A percentile compares a stretch with the other conserved stretches of the same genome.
phyloP scores from a whole-genome alignment of 169 alveolate genomes.

The Plasmodium relictum region DNA sequence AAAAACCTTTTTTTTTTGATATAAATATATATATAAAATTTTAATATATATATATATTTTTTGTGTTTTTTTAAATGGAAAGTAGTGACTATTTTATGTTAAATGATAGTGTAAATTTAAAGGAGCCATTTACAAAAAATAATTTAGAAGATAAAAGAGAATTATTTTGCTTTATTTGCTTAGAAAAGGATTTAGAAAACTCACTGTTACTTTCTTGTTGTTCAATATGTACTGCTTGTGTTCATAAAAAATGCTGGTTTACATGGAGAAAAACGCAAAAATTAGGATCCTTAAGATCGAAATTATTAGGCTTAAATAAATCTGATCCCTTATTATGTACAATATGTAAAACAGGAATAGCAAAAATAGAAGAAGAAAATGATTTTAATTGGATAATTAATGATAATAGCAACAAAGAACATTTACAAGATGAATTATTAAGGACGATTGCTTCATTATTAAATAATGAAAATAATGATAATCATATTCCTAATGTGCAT shows the following conservation, averaged over 20 bases:
- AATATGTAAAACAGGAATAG: conserved; percentile 75
- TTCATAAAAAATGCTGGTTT: conserved; percentile 76
- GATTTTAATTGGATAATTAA: conserved; percentile 51
- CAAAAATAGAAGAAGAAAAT: conserved; percentile 66
- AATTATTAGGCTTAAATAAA: conserved; percentile 52
- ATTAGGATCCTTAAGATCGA: conserved; percentile 65
- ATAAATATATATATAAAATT: too few species aligned
- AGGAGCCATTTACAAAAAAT: conserved; percentile 6
- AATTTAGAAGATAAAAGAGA: conserved; percentile 57
- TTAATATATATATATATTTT: neutral
- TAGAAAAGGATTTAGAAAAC: conserved; percentile 55
- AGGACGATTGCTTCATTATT: conserved; percentile 46
- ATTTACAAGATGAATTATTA: conserved; percentile 73
- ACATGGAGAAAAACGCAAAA: conserved; percentile 53
- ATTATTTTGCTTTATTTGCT: conserved; percentile 69
- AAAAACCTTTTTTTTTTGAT: too few species aligned
- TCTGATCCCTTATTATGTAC: conserved; percentile 71
- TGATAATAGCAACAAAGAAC: conserved; percentile 46
- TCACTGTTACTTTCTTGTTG: conserved; percentile 45
- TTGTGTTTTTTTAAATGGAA: conserved; percentile 25
- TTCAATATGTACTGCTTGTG: conserved; percentile 73
- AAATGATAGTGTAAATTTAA: neutral
- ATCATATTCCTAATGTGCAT: conserved; percentile 27
- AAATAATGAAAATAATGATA: conserved; percentile 44
- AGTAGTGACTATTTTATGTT: conserved; percentile 16